phyloP scores from a whole-genome alignment of 257 asterid genomes.

The Ajuga chamaepitys region DNA sequence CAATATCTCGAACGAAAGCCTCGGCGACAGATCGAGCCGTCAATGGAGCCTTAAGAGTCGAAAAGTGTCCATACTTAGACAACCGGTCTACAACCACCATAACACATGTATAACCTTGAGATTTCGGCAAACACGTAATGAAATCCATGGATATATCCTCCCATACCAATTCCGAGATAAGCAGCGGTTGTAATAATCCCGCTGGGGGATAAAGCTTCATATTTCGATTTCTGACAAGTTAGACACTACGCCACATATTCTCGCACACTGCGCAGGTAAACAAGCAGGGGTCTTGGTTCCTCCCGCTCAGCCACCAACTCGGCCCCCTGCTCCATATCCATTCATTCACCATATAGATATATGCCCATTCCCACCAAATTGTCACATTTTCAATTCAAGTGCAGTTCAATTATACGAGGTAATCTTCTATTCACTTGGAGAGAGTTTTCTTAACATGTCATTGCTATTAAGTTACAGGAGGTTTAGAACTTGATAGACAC shows the following conservation, averaged over 20 bases:
- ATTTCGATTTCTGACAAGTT: too few species aligned
- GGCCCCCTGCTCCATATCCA: too few species aligned
- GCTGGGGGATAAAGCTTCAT: too few species aligned
- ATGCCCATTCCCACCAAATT: too few species aligned
- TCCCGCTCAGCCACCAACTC: too few species aligned
- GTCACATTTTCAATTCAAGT: too few species aligned
- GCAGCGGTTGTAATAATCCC: too few species aligned
- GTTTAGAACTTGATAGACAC: constrained; percentile 99
- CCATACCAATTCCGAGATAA: not conserved
- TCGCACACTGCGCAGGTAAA: too few species aligned
- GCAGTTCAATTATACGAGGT: too few species aligned
- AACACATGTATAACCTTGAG: not conserved
- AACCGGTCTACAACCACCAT: not conserved
- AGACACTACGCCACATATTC: too few species aligned
- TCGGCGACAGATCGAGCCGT: not conserved
- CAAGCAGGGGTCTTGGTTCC: too few species aligned
- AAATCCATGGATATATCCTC: not conserved
- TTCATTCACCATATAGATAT: too few species aligned
- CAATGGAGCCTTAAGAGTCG: not conserved
- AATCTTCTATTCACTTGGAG: not conserved
- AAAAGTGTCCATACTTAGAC: not conserved
- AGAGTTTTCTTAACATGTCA: constrained; percentile 16
- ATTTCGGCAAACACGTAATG: not conserved
- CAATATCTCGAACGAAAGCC: not conserved
- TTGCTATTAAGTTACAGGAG: constrained; percentile 63